Conservation (phyloP, 345 rosid genomes). For the Firmiana major region DNA sequence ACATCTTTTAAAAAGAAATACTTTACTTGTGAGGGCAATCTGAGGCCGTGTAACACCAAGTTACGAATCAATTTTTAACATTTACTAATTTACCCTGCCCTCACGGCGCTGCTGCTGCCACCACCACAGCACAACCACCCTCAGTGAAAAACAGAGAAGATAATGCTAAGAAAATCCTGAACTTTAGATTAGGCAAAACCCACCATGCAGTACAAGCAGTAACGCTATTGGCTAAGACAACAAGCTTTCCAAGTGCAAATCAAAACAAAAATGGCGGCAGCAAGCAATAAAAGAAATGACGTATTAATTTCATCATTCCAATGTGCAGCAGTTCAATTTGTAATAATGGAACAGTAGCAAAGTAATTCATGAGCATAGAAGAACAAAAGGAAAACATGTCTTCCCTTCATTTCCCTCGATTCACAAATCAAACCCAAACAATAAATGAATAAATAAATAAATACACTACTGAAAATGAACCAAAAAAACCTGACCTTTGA, state of each 20-base stretch:
- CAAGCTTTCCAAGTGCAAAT: not conserved
- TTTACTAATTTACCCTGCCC: not conserved
- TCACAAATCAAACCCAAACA: not conserved
- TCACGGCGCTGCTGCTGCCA: not conserved
- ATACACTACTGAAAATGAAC: not conserved
- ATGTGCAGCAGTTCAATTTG: not conserved
- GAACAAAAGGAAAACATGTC: not conserved
- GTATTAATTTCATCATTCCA: not conserved
- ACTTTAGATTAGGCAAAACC: not conserved
- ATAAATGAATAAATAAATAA: not conserved
- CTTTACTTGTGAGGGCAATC: not conserved
- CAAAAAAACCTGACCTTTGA: conserved; percentile 42
- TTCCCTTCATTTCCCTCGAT: not conserved
- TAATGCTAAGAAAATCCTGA: not conserved
- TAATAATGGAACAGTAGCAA: not conserved
- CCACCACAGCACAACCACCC: not conserved
- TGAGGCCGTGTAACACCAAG: not conserved
- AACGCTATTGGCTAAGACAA: not conserved
- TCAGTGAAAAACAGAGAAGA: not conserved
- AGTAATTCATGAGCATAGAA: not conserved
- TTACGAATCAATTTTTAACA: not conserved
- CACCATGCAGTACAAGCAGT: not conserved
- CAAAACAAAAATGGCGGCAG: not conserved
- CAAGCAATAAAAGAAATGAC: not conserved
- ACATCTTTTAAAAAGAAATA: not conserved